These are phyloP conservation scores for Aspergillus sp. DNA, from an alignment of 2,329 filamentous ascomycete genomes.

Conservation along the genomic window DNA sequence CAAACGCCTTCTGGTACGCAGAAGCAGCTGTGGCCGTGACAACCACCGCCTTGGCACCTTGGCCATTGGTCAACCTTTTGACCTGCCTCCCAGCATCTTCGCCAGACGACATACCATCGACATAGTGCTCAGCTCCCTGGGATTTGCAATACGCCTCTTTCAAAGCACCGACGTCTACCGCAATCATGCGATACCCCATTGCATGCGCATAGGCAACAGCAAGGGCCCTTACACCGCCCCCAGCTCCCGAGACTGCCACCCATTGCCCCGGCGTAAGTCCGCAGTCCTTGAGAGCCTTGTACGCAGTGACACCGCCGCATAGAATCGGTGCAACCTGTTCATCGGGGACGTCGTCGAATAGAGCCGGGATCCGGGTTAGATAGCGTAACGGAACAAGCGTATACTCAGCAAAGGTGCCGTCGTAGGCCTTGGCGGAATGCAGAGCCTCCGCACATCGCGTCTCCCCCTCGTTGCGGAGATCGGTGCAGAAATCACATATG, in stretches of 20 bases:
- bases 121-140: neutral
- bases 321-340: conserved; percentile 14
- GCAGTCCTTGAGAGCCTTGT: conserved; percentile 18
- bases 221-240: conserved; percentile 26
- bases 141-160: neutral
- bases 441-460: conserved; percentile 10
- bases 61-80: conserved; percentile 2
- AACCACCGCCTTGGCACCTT: conserved; percentile 21
- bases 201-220: conserved; percentile 10
- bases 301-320: conserved; percentile 17
- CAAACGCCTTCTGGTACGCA: conserved; percentile 30
- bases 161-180: neutral
- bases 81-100: neutral
- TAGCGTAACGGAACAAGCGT: conserved; percentile 11
- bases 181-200: conserved; percentile 8
- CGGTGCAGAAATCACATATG: conserved; percentile 12
- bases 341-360: conserved; percentile 7
- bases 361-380: conserved; percentile 9
- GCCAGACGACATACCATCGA: neutral
- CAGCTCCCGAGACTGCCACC: conserved; percentile 23
- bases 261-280: conserved; percentile 26
- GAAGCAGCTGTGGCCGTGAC: conserved; percentile 22
- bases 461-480: conserved; percentile 7
- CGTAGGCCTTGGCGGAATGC: conserved; percentile 11
- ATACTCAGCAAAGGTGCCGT: conserved; percentile 16